phyloP scores from a whole-genome alignment of 192 early-diverging fungal species.

The Funneliformis mosseae region DNA sequence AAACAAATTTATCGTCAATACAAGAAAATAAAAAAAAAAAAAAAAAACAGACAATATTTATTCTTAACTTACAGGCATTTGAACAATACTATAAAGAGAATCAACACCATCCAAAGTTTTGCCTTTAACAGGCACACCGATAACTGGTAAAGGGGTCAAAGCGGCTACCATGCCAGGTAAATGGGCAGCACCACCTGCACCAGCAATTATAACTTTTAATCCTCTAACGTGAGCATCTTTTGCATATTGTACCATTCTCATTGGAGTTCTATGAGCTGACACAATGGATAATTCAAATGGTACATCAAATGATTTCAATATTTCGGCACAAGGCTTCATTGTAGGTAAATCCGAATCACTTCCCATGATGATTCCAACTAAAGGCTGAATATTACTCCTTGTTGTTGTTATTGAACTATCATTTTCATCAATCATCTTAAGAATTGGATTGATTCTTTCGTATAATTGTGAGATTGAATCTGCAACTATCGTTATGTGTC shows the following conservation, averaged over 20 bases:
- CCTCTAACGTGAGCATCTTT: conserved; percentile 84
- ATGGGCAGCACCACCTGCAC: conserved; percentile 97
- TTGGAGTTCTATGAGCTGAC: conserved; percentile 94
- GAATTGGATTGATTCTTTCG: conserved; percentile 60
- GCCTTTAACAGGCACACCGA: conserved; percentile 95
- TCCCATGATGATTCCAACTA: conserved; percentile 99
- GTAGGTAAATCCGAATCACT: conserved; percentile 97
- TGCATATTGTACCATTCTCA: conserved; percentile 93
- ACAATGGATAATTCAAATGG: conserved; percentile 98
- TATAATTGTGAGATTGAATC: conserved; percentile 82
- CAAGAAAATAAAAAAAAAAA: background rate
- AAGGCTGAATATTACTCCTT: conserved; percentile 52
- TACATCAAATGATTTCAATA: conserved; percentile 86
- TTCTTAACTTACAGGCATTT: conserved; percentile 87
- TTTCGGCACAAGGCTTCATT: conserved; percentile 87
- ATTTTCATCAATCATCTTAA: conserved; percentile 62
- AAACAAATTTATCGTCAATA: background rate
- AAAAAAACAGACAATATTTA: background rate
- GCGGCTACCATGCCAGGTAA: conserved; percentile 99
- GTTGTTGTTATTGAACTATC: conserved; percentile 46
- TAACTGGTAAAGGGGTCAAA: conserved; percentile 94
- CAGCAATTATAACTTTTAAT: conserved; percentile 96
- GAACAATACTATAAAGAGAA: conserved; percentile 96
- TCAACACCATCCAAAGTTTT: conserved; percentile 94
- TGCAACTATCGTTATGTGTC: conserved; percentile 92